Percentiles rank a stretch among this genome's conserved stretches.
phyloP scores from a whole-genome alignment of 2,329 filamentous ascomycete species.

The Fusarium sarcochroum region DNA sequence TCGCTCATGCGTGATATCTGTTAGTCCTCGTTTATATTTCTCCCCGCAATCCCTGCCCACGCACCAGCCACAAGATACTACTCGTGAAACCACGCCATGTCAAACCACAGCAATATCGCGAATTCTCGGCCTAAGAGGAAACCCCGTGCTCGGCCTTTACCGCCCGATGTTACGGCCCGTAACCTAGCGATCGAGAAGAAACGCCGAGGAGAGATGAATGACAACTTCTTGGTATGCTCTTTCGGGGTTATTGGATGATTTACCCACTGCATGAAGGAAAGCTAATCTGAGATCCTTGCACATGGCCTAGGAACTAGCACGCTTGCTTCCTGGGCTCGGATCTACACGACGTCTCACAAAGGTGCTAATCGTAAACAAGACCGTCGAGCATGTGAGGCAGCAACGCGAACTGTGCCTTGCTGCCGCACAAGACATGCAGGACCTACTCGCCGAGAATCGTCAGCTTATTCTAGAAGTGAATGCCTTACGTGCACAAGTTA shows the following conservation, averaged over 20 bases:
- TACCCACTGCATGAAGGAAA: too few relatives aligned
- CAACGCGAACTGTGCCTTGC: conserved; percentile 5
- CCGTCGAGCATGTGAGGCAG: conserved; percentile 16
- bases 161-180: conserved; percentile 21
- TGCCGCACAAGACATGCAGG: conserved; percentile 9
- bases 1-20: not conserved
- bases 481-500: conserved; percentile 11
- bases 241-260: too few relatives aligned
- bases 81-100: conserved; percentile 1
- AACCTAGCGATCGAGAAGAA: conserved; percentile 31
- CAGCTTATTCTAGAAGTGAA: conserved; percentile 15
- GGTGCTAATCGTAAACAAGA: conserved; percentile 28
- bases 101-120: not conserved
- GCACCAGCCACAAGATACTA: too few relatives aligned
- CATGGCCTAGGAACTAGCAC: conserved; percentile 14
- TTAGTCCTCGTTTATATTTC: too few relatives aligned
- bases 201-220: conserved; percentile 20
- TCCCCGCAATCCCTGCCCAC: too few relatives aligned
- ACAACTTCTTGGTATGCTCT: conserved; percentile 18
- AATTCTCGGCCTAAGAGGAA: conserved; percentile 10
- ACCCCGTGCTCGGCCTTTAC: conserved; percentile 16
- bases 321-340: conserved; percentile 12
- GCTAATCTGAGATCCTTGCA: not conserved
- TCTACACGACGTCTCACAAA: conserved; percentile 22
- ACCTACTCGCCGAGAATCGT: conserved; percentile 2